Conservation (phyloP, 345 rosid genomes). For the Salix udensis region DNA sequence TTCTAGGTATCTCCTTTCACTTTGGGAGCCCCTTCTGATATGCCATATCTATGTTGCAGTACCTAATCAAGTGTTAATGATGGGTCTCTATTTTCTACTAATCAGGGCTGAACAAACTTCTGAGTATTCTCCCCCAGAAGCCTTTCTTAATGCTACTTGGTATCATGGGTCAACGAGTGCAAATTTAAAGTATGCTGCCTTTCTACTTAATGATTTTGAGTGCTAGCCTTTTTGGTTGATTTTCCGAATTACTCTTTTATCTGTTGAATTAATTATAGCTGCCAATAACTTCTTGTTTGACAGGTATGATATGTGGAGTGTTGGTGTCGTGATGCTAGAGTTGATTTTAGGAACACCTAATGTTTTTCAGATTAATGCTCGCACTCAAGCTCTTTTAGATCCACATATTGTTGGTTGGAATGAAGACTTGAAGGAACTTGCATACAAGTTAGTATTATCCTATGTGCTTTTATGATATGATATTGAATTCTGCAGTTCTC, state of each 20-base stretch:
- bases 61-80: background rate
- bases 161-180: slow-evolving; percentile 54
- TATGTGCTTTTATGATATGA: background rate
- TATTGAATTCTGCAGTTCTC: background rate
- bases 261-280: background rate
- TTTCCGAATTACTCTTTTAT: background rate
- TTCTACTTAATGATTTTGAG: background rate
- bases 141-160: slow-evolving; percentile 76
- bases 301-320: slow-evolving; percentile 97
- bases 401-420: slow-evolving; percentile 83
- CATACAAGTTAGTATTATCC: slow-evolving; percentile 62
- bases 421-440: slow-evolving; percentile 77
- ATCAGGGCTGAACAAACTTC: slow-evolving; percentile 84
- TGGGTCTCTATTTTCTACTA: slow-evolving; percentile 7
- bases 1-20: slow-evolving; percentile 54
- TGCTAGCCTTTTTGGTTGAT: background rate
- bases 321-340: slow-evolving; percentile 90
- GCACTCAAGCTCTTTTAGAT: slow-evolving; percentile 74
- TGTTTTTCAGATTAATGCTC: slow-evolving; percentile 67
- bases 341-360: slow-evolving; percentile 85
- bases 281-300: slow-evolving; percentile 7
- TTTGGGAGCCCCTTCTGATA: slow-evolving; percentile 11
- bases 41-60: background rate
- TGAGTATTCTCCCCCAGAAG: slow-evolving; percentile 86
- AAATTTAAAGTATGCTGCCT: slow-evolving; percentile 53